These are phyloP conservation scores for Pichia sp. DNA, from an alignment of 1,139 yeast species.

Conservation along the genomic window DNA sequence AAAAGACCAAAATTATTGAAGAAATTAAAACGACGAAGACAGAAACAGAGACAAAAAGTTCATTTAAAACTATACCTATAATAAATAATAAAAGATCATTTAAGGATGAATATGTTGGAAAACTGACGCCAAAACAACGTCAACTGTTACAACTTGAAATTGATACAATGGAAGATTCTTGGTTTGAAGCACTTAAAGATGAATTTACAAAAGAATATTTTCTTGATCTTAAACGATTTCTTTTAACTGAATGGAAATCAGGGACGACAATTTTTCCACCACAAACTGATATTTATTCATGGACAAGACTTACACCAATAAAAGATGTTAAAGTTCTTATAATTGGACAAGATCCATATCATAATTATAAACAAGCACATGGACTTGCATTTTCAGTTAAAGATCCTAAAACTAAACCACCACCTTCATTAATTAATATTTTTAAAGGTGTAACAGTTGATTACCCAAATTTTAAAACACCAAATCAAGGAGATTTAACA, in stretches of 20 bases:
- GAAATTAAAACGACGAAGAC: neutral
- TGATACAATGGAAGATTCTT: conserved; percentile 59
- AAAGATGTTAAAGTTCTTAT: conserved; percentile 60
- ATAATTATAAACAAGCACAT: conserved; percentile 87
- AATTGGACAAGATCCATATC: conserved; percentile 96
- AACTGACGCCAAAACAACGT: conserved; percentile 47
- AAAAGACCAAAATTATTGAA: conserved; percentile 14
- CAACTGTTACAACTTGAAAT: conserved; percentile 64
- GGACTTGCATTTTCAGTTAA: conserved; percentile 91
- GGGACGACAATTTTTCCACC: conserved; percentile 65
- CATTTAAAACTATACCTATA: no score
- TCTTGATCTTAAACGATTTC: conserved; percentile 58
- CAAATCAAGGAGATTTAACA: conserved; percentile 61
- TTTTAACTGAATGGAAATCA: conserved; percentile 32
- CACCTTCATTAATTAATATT: conserved; percentile 86
- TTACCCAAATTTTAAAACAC: conserved; percentile 63
- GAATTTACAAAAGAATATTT: conserved; percentile 87
- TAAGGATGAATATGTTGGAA: conserved; percentile 41
- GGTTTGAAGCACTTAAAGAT: conserved; percentile 64
- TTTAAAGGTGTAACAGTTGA: conserved; percentile 71
- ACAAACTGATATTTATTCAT: conserved; percentile 69
- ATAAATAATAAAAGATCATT: no score
- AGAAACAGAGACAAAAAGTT: conserved; percentile 1
- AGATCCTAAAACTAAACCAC: conserved; percentile 71
- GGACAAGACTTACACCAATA: conserved; percentile 80